Conservation (phyloP, 352 stramenopile species). For the Phytophthora pistaciae region DNA sequence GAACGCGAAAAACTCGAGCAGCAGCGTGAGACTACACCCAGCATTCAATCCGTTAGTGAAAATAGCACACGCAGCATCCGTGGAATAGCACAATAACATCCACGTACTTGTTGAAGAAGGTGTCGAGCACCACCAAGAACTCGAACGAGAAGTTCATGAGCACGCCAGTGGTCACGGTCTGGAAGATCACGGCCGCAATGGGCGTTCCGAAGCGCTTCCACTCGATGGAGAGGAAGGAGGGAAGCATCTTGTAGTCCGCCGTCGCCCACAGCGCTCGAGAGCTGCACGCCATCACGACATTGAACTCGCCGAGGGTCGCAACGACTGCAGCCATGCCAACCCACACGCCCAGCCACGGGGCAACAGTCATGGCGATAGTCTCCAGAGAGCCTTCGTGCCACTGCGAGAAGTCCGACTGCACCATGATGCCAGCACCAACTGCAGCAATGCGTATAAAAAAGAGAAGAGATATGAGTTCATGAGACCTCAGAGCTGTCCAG, state of each 20-base stretch:
- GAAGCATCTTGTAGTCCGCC: constrained; percentile 89
- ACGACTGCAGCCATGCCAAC: constrained; percentile 80
- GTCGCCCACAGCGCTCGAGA: constrained; percentile 84
- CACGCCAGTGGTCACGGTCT: constrained; percentile 75
- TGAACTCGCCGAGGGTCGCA: constrained; percentile 87
- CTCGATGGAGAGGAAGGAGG: constrained; percentile 61
- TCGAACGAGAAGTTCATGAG: constrained; percentile 91
- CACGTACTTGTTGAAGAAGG: constrained; percentile 91
- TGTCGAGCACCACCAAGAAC: constrained; percentile 85
- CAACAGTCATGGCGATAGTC: constrained; percentile 77
- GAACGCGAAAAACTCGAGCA: constrained; percentile 89
- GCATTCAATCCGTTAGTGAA: not conserved
- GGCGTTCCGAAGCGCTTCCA: constrained; percentile 84
- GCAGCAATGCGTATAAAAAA: constrained; percentile 8
- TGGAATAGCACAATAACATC: not conserved
- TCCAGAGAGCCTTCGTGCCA: constrained; percentile 84
- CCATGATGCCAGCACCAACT: constrained; percentile 83
- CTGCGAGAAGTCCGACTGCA: constrained; percentile 69
- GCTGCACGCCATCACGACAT: constrained; percentile 88
- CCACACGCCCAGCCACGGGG: constrained; percentile 84
- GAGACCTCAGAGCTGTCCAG: not conserved
- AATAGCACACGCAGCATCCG: not conserved
- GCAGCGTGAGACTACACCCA: constrained; percentile 61
- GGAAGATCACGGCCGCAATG: constrained; percentile 79
- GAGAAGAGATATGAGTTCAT: not conserved